Evolutionary conservation across 805 yeast species (phyloP).

Genomic region (Suhomyces sp.): DNA sequence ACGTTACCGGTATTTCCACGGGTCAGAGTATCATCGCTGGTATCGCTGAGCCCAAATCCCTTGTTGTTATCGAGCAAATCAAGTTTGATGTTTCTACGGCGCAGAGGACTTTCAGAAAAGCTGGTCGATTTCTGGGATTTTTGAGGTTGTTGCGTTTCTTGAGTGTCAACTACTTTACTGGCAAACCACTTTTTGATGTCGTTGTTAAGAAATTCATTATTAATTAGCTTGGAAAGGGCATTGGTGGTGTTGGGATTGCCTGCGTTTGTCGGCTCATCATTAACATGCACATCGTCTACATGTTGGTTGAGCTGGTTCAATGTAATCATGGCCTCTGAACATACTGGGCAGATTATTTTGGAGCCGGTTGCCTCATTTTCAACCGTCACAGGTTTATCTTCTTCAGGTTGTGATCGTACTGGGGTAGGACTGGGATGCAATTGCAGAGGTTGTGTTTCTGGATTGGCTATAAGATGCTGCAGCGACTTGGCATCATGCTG

Average conservation of each 20-base stretch:
- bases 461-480: background rate
- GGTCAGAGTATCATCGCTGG: background rate
- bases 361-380: background rate
- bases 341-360: slow-evolving; percentile 59
- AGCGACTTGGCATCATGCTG: slow-evolving; percentile 3
- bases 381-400: background rate
- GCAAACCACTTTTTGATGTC: slow-evolving; percentile 43
- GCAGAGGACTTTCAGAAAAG: slow-evolving; percentile 18
- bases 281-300: slow-evolving; percentile 61
- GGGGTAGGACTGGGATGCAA: slow-evolving; percentile 1
- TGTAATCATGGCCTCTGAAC: slow-evolving; percentile 55
- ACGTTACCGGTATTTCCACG: background rate
- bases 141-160: slow-evolving; percentile 23
- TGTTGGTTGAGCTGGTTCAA: slow-evolving; percentile 61
- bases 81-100: slow-evolving; percentile 40
- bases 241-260: background rate
- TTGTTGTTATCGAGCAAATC: slow-evolving; percentile 48
- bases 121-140: background rate
- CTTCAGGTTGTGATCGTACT: background rate
- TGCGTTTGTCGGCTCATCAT: background rate
- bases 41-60: slow-evolving; percentile 33
- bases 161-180: slow-evolving; percentile 36
- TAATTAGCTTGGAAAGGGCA: slow-evolving; percentile 7
- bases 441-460: background rate
- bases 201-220: slow-evolving; percentile 25